phyloP scores from a whole-genome alignment of 1,284 basidiomycete genomes.

The Sanghuangporus weigelae region DNA sequence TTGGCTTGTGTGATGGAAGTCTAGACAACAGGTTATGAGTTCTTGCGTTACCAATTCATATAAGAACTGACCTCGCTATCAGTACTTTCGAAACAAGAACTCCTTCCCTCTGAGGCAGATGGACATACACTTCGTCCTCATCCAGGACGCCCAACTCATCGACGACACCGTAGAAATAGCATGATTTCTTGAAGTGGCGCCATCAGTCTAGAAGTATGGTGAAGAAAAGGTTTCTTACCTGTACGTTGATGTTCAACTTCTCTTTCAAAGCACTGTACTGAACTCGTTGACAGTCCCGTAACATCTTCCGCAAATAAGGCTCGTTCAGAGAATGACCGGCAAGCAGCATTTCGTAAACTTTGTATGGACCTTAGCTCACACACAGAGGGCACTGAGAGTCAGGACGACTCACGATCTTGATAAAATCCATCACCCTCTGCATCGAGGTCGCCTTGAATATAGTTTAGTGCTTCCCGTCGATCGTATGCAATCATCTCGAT shows the following conservation, averaged over 20 bases:
- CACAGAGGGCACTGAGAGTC: not conserved
- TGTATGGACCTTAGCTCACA: not conserved
- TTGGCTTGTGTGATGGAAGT: slow-evolving; percentile 23
- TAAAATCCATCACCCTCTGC: slow-evolving; percentile 17
- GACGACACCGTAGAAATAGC: slow-evolving; percentile 23
- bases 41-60: not conserved
- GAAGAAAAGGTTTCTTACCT: slow-evolving; percentile 15
- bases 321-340: slow-evolving; percentile 25
- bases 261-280: slow-evolving; percentile 18
- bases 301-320: slow-evolving; percentile 19
- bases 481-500: slow-evolving; percentile 21
- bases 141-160: slow-evolving; percentile 22
- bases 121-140: slow-evolving; percentile 26
- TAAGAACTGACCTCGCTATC: slow-evolving; percentile 16
- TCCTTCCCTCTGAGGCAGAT: slow-evolving; percentile 20
- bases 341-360: slow-evolving; percentile 25
- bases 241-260: slow-evolving; percentile 24
- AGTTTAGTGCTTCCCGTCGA: slow-evolving; percentile 21
- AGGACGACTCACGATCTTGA: slow-evolving; percentile 21
- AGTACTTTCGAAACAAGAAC: slow-evolving; percentile 20
- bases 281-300: slow-evolving; percentile 18
- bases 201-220: not conserved
- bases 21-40: not conserved
- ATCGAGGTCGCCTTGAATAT: slow-evolving; percentile 23
- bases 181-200: slow-evolving; percentile 19